phyloP scores from a whole-genome alignment of 2,329 filamentous ascomycete genomes.

The Chaetomiaceae sp. region DNA sequence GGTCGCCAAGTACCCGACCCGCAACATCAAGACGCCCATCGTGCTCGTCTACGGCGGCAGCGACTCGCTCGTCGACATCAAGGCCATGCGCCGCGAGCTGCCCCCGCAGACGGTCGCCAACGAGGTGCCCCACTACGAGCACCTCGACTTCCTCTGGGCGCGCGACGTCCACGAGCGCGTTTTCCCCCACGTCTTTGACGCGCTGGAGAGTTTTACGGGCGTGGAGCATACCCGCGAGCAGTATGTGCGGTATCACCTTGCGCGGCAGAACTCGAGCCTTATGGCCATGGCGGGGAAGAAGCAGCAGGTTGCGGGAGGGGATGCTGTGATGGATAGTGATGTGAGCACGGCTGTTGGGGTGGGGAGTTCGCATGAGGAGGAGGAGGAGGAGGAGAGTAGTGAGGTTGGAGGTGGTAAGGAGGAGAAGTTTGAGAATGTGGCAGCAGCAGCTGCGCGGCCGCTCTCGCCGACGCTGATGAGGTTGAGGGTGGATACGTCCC shows the following conservation, averaged over 20 bases:
- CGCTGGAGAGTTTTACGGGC: conserved; percentile 67
- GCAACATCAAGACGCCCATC: conserved; percentile 94
- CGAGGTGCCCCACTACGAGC: conserved; percentile 88
- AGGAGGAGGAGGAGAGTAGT: conserved; percentile 11
- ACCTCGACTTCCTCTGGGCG: conserved; percentile 95
- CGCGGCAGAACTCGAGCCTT: conserved; percentile 34
- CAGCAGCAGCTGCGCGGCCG: not conserved
- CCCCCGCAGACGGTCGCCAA: conserved; percentile 80
- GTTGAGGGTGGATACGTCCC: not conserved
- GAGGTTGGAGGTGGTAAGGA: not conserved
- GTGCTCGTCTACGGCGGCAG: conserved; percentile 90
- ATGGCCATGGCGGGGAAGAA: conserved; percentile 21
- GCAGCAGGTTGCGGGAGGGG: not conserved
- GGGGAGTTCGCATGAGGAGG: conserved; percentile 14
- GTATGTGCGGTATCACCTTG: conserved; percentile 53
- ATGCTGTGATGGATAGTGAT: conserved; percentile 27
- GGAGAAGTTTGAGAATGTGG: not conserved
- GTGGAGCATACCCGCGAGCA: conserved; percentile 56
- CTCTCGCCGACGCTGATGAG: not conserved
- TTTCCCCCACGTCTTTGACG: conserved; percentile 87
- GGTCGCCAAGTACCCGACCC: conserved; percentile 91
- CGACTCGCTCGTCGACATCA: conserved; percentile 91
- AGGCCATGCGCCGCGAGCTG: conserved; percentile 84
- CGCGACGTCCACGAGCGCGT: conserved; percentile 77
- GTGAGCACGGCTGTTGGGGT: conserved; percentile 27